Evolutionary conservation across 2,329 filamentous ascomycete species (phyloP).

Genomic region (Aurifilum marmelostoma): DNA sequence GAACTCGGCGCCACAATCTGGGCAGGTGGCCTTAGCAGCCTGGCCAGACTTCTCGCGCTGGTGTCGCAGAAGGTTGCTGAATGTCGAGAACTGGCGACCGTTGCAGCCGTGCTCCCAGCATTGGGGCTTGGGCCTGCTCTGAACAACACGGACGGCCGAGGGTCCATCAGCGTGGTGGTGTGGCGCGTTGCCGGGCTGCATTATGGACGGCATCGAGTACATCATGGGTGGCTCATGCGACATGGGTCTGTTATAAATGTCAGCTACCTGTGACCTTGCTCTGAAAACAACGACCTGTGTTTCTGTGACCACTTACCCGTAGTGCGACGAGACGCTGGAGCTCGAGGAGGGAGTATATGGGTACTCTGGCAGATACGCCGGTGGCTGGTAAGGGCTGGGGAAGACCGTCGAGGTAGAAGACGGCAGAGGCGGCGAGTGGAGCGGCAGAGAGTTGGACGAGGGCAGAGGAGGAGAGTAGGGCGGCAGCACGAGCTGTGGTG

Average conservation of each 20-base stretch:
- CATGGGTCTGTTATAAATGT: slow-evolving; percentile 30
- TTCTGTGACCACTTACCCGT: slow-evolving; percentile 36
- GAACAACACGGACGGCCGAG: slow-evolving; percentile 68
- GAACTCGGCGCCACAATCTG: slow-evolving; percentile 90
- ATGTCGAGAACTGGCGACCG: slow-evolving; percentile 92
- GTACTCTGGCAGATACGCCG: slow-evolving; percentile 40
- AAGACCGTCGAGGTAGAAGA: slow-evolving; percentile 43
- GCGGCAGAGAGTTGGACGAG: slow-evolving; percentile 46
- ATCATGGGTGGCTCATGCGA: slow-evolving; percentile 33
- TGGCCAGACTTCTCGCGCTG: slow-evolving; percentile 94
- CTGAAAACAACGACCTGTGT: slow-evolving; percentile 24
- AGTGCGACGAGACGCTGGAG: slow-evolving; percentile 37
- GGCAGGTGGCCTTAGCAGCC: slow-evolving; percentile 84
- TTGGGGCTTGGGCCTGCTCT: slow-evolving; percentile 85
- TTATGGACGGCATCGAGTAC: slow-evolving; percentile 38
- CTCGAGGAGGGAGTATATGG: slow-evolving; percentile 35
- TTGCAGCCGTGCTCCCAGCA: slow-evolving; percentile 99
- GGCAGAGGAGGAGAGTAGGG: slow-evolving; percentile 55
- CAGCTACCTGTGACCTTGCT: slow-evolving; percentile 30
- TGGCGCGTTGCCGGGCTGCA: slow-evolving; percentile 31
- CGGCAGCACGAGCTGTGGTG: slow-evolving; percentile 49
- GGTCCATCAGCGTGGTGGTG: slow-evolving; percentile 41
- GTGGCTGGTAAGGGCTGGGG: slow-evolving; percentile 40
- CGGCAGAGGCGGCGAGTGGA: slow-evolving; percentile 54
- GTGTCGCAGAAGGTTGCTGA: slow-evolving; percentile 90